A percentile compares a stretch with the other conserved stretches of the same genome.
Conservation (phyloP, 2,329 filamentous ascomycete genomes). For the Colletotrichum horii region DNA sequence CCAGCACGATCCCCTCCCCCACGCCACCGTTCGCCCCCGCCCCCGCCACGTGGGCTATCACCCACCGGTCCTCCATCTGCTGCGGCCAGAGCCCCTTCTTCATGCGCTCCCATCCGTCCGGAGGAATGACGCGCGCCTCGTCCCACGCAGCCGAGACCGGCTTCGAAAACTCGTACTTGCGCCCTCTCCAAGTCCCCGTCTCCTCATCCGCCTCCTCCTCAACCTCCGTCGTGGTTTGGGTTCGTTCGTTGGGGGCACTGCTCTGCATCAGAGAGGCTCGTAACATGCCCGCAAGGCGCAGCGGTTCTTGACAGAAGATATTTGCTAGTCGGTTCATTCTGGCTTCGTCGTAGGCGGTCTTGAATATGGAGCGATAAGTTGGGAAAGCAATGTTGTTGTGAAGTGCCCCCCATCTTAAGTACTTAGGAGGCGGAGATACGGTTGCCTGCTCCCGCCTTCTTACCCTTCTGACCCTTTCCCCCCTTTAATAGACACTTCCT, state of each 20-base stretch:
- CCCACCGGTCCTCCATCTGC: constrained; percentile 3
- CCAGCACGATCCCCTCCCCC: not conserved
- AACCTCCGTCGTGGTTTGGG: not conserved
- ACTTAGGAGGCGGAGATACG: not conserved
- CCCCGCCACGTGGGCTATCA: not conserved
- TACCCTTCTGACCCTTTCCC: not conserved
- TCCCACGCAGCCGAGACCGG: not conserved
- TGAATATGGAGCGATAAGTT: not conserved
- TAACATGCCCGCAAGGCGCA: not conserved
- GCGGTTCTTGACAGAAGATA: not conserved
- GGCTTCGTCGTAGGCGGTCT: not conserved
- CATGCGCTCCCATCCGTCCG: not conserved
- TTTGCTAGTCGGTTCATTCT: not conserved
- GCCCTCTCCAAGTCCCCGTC: not conserved
- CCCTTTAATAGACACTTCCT: not conserved
- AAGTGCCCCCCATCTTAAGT: not conserved
- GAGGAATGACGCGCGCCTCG: not conserved
- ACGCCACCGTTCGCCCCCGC: not conserved
- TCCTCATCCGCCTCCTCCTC: not conserved
- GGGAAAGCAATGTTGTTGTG: not conserved
- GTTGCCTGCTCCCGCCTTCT: not conserved
- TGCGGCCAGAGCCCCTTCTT: not conserved
- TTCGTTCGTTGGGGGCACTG: not conserved
- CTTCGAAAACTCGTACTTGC: not conserved
- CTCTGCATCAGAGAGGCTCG: not conserved